Evolutionary conservation across 257 asterid genomes (phyloP).

Genomic region (Lycium ferocissimum): DNA sequence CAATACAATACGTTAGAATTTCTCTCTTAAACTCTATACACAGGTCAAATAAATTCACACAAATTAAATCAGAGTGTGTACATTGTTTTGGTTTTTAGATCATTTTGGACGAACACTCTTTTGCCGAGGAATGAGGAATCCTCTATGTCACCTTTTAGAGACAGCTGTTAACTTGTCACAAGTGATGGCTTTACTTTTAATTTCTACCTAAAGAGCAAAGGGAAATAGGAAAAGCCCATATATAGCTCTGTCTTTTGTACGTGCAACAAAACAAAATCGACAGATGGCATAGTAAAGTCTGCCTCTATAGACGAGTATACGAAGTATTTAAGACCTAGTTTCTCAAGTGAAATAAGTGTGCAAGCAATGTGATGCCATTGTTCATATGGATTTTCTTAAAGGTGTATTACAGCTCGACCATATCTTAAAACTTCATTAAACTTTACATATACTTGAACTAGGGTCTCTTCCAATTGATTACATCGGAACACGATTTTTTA

Average conservation of each 20-base stretch:
- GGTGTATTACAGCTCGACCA: too few relatives aligned
- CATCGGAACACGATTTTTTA: too few relatives aligned
- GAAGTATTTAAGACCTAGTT: background rate
- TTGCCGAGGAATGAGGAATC: background rate
- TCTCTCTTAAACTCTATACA: too few relatives aligned
- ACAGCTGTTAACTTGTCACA: constrained; percentile 22
- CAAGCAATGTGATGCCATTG: background rate
- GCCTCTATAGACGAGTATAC: background rate
- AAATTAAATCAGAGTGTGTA: too few relatives aligned
- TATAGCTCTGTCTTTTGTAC: background rate
- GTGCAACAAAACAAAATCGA: background rate
- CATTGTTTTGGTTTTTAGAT: background rate
- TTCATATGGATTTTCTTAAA: background rate
- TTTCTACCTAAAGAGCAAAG: constrained; percentile 1
- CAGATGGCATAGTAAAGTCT: background rate
- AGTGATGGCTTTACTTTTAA: background rate
- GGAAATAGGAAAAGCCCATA: background rate
- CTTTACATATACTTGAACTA: too few relatives aligned
- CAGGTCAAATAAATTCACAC: too few relatives aligned
- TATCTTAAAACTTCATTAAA: too few relatives aligned
- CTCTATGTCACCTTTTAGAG: background rate
- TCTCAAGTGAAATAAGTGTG: background rate
- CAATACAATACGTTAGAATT: too few relatives aligned
- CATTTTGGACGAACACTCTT: background rate
- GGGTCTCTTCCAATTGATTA: too few relatives aligned